Evolutionary conservation across 2,329 filamentous ascomycete species (phyloP).

Genomic region (Venturiaceae sp.): DNA sequence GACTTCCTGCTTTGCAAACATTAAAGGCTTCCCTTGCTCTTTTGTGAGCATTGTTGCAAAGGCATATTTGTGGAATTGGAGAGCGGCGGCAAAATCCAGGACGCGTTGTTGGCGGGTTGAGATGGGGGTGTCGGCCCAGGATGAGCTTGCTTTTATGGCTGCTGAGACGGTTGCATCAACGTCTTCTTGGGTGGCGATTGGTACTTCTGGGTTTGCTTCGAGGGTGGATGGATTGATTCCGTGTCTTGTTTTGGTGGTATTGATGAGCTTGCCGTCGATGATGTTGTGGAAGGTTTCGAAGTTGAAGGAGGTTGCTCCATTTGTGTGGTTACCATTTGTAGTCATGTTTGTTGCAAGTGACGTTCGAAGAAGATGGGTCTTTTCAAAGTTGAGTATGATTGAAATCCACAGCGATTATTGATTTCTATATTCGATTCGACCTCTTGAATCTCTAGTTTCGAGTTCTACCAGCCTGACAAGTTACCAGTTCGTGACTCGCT

Average conservation of each 20-base stretch:
- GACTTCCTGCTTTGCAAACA: constrained; percentile 22
- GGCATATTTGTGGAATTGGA: constrained; percentile 31
- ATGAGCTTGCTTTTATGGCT: constrained; percentile 35
- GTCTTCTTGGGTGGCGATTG: constrained; percentile 31
- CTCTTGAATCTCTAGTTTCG: no score
- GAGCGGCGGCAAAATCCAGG: constrained; percentile 28
- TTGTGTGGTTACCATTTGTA: not conserved
- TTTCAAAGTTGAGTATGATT: no score
- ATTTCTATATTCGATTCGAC: no score
- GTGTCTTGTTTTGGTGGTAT: constrained; percentile 17
- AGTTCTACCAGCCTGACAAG: no score
- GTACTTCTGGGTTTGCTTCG: constrained; percentile 34
- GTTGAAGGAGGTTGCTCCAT: not conserved
- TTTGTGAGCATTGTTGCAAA: constrained; percentile 35
- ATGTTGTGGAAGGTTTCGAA: constrained; percentile 33
- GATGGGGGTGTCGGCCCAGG: constrained; percentile 36
- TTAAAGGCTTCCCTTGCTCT: constrained; percentile 44
- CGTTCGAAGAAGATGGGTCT: no score
- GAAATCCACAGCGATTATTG: no score
- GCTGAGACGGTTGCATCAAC: constrained; percentile 37
- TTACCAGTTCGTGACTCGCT: no score
- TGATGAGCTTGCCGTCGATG: constrained; percentile 29
- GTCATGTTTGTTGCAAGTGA: no score
- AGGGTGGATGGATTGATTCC: constrained; percentile 37
- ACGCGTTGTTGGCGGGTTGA: constrained; percentile 33